Evolutionary conservation across 2,329 filamentous ascomycete species (phyloP).

Genomic region (Lasiodiplodia citricola): DNA sequence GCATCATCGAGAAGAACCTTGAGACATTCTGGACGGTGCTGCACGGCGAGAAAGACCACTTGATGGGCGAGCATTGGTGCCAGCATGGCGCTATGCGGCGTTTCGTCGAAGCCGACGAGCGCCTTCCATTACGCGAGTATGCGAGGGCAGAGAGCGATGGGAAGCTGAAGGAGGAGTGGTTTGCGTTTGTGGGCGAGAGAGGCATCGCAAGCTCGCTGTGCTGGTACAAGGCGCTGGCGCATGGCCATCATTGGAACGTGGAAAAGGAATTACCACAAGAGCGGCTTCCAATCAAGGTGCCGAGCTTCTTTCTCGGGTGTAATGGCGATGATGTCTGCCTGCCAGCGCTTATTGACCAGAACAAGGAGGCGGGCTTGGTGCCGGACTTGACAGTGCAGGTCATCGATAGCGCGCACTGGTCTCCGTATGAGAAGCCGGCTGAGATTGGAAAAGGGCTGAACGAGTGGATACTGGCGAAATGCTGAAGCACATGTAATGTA

Average conservation of each 20-base stretch:
- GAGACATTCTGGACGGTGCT: constrained; percentile 45
- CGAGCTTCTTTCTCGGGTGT: constrained; percentile 43
- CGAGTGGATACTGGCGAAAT: constrained; percentile 31
- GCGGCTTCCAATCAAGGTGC: constrained; percentile 40
- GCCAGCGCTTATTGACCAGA: constrained; percentile 37
- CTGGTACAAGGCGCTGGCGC: constrained; percentile 43
- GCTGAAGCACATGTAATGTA: neutral
- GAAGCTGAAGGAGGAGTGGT: constrained; percentile 41
- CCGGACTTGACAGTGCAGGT: constrained; percentile 41
- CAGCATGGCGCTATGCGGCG: constrained; percentile 42
- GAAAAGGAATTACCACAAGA: constrained; percentile 35
- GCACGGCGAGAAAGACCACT: constrained; percentile 40
- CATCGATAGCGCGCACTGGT: constrained; percentile 45
- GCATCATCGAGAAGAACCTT: constrained; percentile 46
- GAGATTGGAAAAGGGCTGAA: constrained; percentile 34
- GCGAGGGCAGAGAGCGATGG: constrained; percentile 34
- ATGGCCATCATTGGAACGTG: constrained; percentile 36
- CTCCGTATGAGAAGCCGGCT: constrained; percentile 41
- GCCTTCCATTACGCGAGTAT: constrained; percentile 38
- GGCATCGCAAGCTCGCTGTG: constrained; percentile 44
- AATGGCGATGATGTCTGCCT: constrained; percentile 43
- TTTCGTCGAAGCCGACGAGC: constrained; percentile 30
- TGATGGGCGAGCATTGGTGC: constrained; percentile 47
- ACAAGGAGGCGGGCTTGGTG: constrained; percentile 36
- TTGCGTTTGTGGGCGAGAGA: constrained; percentile 41